Percentiles rank a stretch among this genome's conserved stretches.
These are phyloP conservation scores for Leccinum disarticulatum DNA, from an alignment of 768 basidiomycete genomes.

Conservation along the genomic window DNA sequence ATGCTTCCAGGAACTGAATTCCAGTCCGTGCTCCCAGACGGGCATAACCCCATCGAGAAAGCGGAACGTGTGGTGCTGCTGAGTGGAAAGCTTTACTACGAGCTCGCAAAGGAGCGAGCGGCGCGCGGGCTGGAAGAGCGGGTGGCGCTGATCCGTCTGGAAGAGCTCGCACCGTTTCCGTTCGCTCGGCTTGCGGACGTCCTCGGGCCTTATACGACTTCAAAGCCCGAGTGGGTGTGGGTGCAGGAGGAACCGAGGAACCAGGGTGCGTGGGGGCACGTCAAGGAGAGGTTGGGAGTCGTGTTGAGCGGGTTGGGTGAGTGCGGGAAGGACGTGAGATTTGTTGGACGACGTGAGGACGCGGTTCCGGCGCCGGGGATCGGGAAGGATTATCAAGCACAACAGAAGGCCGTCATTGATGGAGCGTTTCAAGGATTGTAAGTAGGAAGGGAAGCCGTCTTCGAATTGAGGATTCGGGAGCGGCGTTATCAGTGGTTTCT, in stretches of 20 bases:
- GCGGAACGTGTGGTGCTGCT: constrained; percentile 71
- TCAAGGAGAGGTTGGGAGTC: constrained; percentile 51
- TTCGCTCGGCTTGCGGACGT: constrained; percentile 51
- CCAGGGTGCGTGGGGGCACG: constrained; percentile 79
- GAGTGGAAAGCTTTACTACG: constrained; percentile 87
- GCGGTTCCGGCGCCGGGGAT: constrained; percentile 78
- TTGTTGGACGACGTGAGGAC: constrained; percentile 68
- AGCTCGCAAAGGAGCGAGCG: constrained; percentile 70
- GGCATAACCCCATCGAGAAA: constrained; percentile 30
- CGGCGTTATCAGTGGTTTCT: neutral
- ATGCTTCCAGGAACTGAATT: constrained; percentile 61
- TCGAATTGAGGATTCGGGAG: neutral
- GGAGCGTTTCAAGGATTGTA: constrained; percentile 53
- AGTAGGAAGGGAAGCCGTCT: neutral
- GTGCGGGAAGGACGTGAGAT: constrained; percentile 40
- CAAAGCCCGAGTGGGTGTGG: constrained; percentile 46
- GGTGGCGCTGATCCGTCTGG: constrained; percentile 74
- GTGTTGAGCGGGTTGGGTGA: constrained; percentile 47
- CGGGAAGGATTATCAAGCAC: constrained; percentile 61
- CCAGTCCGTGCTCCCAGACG: constrained; percentile 64
- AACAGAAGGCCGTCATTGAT: constrained; percentile 63
- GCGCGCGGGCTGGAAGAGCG: constrained; percentile 43
- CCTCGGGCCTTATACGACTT: constrained; percentile 46
- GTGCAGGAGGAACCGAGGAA: constrained; percentile 89
- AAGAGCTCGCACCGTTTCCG: constrained; percentile 90